Base-by-base conservation (phyloP, 1,139 yeast species). In the Saccharomyces uvarum region DNA sequence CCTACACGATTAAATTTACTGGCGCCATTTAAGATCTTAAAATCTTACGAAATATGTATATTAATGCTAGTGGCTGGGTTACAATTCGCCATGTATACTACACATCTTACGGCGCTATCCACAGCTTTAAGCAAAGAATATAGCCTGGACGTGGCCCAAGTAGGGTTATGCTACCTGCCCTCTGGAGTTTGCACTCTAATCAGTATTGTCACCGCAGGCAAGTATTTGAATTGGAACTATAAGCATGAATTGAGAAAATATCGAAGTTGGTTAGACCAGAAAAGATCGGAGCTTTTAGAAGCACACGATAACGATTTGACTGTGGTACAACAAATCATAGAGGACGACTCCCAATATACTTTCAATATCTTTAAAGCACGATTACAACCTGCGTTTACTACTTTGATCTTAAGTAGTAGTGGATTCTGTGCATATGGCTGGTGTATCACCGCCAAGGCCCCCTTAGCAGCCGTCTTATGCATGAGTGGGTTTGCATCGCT, bases 41-140 rank as follows among this genome's bases (percentile, higher is more conserved):
- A 66, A 53, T 59, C 73, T 57, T 70, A 70, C 29, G 72, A 74
- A 62, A 55, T 73, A 59, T 59, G 63, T 55, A 51, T 77, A 7
- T 54, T 75, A 7, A 60, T 79, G 27, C 57, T 82, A 2, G 86
- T 88, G 0, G 78, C 81, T 2, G 82, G 88, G 0, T 59, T 87
- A 7, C 80, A 81, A 57, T 86, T 82, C 65, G 76, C 89, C 0
- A 71, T 80, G 2, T 87, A 91, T 90, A 80, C 84, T n/a, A 77
- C 84, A 71, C 75, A 81, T 41, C 75, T 84, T 56, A 85, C 95
- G 0, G 78, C 88, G 0, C 69, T 85, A 54, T 78, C 91, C 0
- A 77, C 86, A 0, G 69, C 77, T 4, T 68, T 87, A 28, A 69
- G 79, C 8, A 66, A 70, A 7, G 59, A 70, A 7, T 86, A 86